Evolutionary conservation across 2,329 filamentous ascomycete genomes (phyloP).

Genomic region (Cytospora mali): DNA sequence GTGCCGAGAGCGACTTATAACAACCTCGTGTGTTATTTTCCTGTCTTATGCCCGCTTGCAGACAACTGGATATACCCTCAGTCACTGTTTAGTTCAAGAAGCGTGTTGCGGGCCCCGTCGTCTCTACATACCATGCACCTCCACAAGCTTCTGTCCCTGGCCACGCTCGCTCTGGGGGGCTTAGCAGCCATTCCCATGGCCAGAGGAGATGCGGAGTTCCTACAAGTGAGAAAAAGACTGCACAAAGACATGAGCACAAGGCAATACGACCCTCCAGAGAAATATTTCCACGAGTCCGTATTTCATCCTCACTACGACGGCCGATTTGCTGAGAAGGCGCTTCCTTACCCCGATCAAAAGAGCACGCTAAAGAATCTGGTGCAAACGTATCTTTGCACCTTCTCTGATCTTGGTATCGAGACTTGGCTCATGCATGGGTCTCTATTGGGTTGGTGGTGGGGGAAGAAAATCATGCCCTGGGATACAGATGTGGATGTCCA

Average conservation of each 20-base stretch:
- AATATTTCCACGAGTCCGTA: slow-evolving; percentile 42
- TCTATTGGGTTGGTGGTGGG: slow-evolving; percentile 89
- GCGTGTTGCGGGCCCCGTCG: background rate
- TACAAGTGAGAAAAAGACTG: slow-evolving; percentile 31
- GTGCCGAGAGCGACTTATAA: background rate
- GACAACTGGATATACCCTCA: background rate
- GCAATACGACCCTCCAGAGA: slow-evolving; percentile 25
- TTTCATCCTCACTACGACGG: slow-evolving; percentile 44
- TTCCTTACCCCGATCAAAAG: slow-evolving; percentile 58
- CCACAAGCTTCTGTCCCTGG: slow-evolving; percentile 17
- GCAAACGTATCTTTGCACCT: slow-evolving; percentile 71
- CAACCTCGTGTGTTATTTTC: background rate
- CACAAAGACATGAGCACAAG: slow-evolving; percentile 32
- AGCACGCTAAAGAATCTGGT: slow-evolving; percentile 67
- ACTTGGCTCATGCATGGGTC: slow-evolving; percentile 87
- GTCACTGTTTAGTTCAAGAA: background rate
- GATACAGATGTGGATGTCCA: slow-evolving; percentile 79
- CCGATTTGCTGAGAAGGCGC: slow-evolving; percentile 43
- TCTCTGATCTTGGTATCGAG: slow-evolving; percentile 66
- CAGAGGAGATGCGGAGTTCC: slow-evolving; percentile 30
- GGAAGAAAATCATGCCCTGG: slow-evolving; percentile 71
- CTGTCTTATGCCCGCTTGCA: background rate
- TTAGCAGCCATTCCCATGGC: slow-evolving; percentile 11
- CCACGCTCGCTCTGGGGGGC: slow-evolving; percentile 25
- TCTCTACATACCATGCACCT: slow-evolving; percentile 26